These are phyloP conservation scores for Pseudogymnoascus sp. DNA, from an alignment of 2,329 filamentous ascomycete genomes.

Conservation along the genomic window DNA sequence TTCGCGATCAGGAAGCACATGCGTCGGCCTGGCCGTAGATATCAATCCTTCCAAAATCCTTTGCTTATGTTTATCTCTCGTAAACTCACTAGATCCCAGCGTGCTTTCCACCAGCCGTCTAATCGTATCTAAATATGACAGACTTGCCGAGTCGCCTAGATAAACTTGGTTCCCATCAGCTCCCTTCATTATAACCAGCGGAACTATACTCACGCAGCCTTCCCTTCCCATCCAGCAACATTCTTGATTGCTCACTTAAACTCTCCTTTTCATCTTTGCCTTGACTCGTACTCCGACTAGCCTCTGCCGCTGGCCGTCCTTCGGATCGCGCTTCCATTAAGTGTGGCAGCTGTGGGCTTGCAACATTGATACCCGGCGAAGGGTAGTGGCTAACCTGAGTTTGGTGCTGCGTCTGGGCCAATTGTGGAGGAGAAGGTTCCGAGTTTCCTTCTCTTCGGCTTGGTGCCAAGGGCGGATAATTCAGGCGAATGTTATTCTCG, in stretches of 20 bases:
- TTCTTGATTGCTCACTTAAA: constrained; percentile 8
- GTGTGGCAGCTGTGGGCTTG: neutral
- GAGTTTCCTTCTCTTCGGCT: neutral
- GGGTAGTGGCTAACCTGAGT: neutral
- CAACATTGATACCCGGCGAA: neutral
- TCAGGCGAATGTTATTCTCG: neutral
- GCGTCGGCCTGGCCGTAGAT: constrained; percentile 8
- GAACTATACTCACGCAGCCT: constrained; percentile 6
- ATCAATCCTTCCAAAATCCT: constrained; percentile 20
- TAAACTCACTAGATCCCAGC: constrained; percentile 20
- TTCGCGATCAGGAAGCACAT: constrained; percentile 10
- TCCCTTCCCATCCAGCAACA: constrained; percentile 12
- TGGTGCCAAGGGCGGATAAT: neutral
- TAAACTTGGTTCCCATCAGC: constrained; percentile 11
- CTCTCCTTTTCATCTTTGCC: constrained; percentile 8
- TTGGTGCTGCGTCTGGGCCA: neutral
- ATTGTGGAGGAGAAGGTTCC: neutral
- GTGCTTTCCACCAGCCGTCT: constrained; percentile 21
- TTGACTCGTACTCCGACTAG: neutral
- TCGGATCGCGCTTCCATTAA: neutral
- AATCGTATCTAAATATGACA: constrained; percentile 23
- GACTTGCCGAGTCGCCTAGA: constrained; percentile 22
- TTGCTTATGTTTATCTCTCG: constrained; percentile 19
- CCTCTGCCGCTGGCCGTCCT: neutral
- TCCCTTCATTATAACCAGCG: neutral